phyloP scores from a whole-genome alignment of 1,284 basidiomycete genomes.

The Trametes sp. region DNA sequence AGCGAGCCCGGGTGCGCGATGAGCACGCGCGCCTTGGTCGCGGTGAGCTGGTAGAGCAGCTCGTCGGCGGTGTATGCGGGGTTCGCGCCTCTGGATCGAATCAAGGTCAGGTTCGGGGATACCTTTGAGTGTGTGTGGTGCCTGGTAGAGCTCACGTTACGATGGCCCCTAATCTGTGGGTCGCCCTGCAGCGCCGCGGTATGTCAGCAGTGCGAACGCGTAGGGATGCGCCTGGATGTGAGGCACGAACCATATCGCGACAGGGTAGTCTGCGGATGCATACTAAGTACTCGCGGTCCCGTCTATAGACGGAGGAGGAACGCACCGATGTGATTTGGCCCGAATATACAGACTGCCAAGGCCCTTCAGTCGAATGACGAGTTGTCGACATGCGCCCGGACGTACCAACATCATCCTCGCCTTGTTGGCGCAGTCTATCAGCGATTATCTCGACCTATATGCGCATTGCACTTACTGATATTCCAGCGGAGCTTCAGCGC shows the following conservation, averaged over 20 bases:
- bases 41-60: constrained; percentile 63
- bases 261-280: constrained; percentile 62
- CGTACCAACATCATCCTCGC: constrained; percentile 36
- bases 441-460: background rate
- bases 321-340: constrained; percentile 45
- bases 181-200: constrained; percentile 51
- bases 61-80: constrained; percentile 71
- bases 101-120: no score
- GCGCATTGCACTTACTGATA: constrained; percentile 28
- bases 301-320: background rate
- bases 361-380: constrained; percentile 25
- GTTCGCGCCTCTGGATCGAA: constrained; percentile 70
- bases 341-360: constrained; percentile 43
- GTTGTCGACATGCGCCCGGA: background rate
- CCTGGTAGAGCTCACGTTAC: constrained; percentile 46
- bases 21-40: constrained; percentile 60
- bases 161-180: constrained; percentile 72
- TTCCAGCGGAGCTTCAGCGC: constrained; percentile 32
- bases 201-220: constrained; percentile 29
- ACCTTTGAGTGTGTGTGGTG: no score
- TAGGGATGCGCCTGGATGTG: constrained; percentile 41
- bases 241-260: constrained; percentile 58
- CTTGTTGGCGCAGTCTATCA: constrained; percentile 2
- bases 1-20: constrained; percentile 62
- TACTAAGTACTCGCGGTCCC: background rate